These are phyloP conservation scores for Pseudogymnoascus sp. DNA, from an alignment of 2,329 filamentous ascomycete genomes.

Conservation along the genomic window DNA sequence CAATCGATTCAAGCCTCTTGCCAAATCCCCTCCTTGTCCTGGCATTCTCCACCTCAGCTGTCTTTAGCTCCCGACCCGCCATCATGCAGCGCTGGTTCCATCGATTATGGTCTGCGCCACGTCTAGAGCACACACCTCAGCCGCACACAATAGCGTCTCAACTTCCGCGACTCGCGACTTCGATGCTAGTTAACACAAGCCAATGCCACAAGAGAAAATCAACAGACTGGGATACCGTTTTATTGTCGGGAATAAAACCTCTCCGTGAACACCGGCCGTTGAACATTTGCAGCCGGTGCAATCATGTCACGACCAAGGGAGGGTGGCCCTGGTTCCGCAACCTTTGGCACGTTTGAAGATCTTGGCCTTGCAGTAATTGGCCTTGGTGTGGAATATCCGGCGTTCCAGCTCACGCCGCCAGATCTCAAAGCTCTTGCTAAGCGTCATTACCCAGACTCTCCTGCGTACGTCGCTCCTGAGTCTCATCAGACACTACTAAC, in stretches of 20 bases:
- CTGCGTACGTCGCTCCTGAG: constrained; percentile 40
- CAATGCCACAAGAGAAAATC: not conserved
- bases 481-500: not conserved
- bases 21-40: not conserved
- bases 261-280: not conserved
- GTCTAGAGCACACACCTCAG: not conserved
- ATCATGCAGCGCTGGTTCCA: not conserved
- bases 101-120: not conserved
- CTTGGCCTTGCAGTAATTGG: constrained; percentile 54
- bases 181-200: not conserved
- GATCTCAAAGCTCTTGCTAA: constrained; percentile 44
- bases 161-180: not conserved
- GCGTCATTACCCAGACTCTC: constrained; percentile 50
- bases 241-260: not conserved
- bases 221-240: not conserved
- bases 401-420: constrained; percentile 41
- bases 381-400: constrained; percentile 51
- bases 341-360: constrained; percentile 29
- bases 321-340: not conserved
- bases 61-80: not conserved
- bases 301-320: not conserved
- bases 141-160: not conserved
- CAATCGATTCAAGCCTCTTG: not conserved
- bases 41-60: not conserved
- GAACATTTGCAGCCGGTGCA: not conserved